These are phyloP conservation scores for Xylaria sp. DNA, from an alignment of 2,329 filamentous ascomycete genomes.

Conservation along the genomic window DNA sequence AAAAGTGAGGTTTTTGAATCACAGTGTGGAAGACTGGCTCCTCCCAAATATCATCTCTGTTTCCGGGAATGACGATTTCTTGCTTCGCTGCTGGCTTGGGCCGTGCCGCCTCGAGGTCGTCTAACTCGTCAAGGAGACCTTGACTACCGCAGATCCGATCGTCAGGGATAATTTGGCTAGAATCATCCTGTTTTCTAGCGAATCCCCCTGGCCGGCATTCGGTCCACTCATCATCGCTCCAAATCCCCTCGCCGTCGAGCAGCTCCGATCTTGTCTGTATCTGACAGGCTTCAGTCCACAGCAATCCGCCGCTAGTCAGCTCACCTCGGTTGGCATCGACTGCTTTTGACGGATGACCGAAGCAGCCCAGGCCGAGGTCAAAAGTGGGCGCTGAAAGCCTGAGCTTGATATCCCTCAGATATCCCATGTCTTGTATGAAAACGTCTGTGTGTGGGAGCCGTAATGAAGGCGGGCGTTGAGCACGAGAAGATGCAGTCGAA, in stretches of 20 bases:
- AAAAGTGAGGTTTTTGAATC: background rate
- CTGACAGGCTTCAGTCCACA: conserved; percentile 6
- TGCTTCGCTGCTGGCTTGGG: background rate
- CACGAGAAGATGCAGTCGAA: background rate
- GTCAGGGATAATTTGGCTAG: background rate
- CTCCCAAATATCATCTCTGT: conserved; percentile 8
- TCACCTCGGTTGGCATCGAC: conserved; percentile 8
- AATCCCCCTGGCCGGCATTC: background rate
- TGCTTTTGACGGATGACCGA: conserved; percentile 12
- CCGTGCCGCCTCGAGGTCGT: conserved; percentile 17
- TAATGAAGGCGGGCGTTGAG: background rate
- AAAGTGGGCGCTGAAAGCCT: conserved; percentile 6
- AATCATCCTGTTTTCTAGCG: background rate
- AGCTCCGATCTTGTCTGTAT: conserved; percentile 10
- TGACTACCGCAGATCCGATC: background rate
- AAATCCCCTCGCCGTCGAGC: conserved; percentile 1
- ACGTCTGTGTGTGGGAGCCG: background rate
- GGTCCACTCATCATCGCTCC: conserved; percentile 8
- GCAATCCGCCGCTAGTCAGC: background rate
- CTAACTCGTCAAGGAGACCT: conserved; percentile 15
- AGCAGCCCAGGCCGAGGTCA: conserved; percentile 21
- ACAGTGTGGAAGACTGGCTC: background rate
- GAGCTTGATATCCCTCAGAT: background rate
- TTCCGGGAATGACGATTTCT: background rate
- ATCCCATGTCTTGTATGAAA: background rate